Evolutionary conservation across 2,329 filamentous ascomycete genomes (phyloP).

Genomic region (Geoglossum cookeanum): DNA sequence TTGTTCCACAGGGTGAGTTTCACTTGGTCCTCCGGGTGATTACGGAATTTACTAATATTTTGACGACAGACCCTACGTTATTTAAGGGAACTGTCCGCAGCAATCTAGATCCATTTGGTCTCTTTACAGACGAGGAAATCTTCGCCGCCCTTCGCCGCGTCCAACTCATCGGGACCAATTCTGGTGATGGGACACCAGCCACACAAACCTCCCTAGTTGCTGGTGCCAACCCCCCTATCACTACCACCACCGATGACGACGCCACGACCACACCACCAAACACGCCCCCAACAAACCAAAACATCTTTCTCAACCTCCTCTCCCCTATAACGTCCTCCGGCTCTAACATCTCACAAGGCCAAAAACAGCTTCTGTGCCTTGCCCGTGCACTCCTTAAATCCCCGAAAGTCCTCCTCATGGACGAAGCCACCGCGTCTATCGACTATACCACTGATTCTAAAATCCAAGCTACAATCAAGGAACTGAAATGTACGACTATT

Average conservation of each 20-base stretch:
- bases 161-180: slow-evolving; percentile 51
- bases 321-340: slow-evolving; percentile 78
- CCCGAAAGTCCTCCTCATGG: slow-evolving; percentile 93
- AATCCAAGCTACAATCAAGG: slow-evolving; percentile 92
- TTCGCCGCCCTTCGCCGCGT: slow-evolving; percentile 74
- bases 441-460: slow-evolving; percentile 91
- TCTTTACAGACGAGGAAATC: slow-evolving; percentile 80
- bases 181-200: slow-evolving; percentile 17
- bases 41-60: background rate
- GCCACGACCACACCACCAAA: slow-evolving; percentile 3
- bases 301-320: slow-evolving; percentile 74
- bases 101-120: slow-evolving; percentile 81
- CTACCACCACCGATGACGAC: slow-evolving; percentile 5
- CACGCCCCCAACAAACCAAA: slow-evolving; percentile 58
- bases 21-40: background rate
- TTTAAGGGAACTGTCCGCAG: slow-evolving; percentile 82
- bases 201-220: slow-evolving; percentile 7
- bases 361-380: slow-evolving; percentile 84
- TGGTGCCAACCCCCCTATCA: slow-evolving; percentile 8
- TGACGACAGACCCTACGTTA: slow-evolving; percentile 58
- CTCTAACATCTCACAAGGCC: slow-evolving; percentile 85
- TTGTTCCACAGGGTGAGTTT: slow-evolving; percentile 57
- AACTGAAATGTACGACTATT: slow-evolving; percentile 78
- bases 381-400: slow-evolving; percentile 81
- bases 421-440: slow-evolving; percentile 93